phyloP scores from a whole-genome alignment of 1,284 basidiomycete genomes.

The Rhodotorula sp. region DNA sequence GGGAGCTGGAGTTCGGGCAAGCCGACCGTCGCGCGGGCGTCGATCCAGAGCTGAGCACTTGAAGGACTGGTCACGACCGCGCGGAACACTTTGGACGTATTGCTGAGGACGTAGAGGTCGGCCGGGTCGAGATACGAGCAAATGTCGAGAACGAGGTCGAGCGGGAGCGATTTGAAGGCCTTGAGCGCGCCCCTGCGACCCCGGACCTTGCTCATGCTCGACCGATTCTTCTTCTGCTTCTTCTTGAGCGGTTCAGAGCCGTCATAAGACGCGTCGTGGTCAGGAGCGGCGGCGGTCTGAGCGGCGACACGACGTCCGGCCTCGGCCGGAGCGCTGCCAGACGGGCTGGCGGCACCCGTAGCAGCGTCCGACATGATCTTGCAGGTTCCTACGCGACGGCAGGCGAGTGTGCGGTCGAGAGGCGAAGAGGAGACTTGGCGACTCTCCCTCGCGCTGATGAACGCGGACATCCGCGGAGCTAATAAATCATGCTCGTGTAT shows the following conservation, averaged over 20 bases:
- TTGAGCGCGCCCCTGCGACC: conserved; percentile 4
- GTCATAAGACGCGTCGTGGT: no score
- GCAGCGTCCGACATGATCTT: background rate
- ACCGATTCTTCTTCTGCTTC: background rate
- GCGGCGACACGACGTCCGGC: no score
- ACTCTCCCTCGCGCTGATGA: no score
- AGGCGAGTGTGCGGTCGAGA: background rate
- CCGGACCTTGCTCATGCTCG: background rate
- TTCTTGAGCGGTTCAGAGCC: background rate
- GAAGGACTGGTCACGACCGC: conserved; percentile 5
- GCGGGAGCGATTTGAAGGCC: conserved; percentile 10
- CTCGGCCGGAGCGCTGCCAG: background rate
- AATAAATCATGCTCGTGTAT: no score
- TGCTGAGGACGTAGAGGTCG: conserved; percentile 18
- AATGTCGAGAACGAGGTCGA: conserved; percentile 29
- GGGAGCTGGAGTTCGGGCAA: conserved; percentile 13
- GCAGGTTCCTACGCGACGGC: background rate
- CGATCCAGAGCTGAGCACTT: conserved; percentile 1
- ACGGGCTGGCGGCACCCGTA: background rate
- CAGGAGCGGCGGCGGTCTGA: background rate
- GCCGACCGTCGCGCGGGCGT: conserved; percentile 5
- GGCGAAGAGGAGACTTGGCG: background rate
- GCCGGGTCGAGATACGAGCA: conserved; percentile 15
- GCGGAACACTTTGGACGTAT: conserved; percentile 18
- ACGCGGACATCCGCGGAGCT: no score